phyloP scores from a whole-genome alignment of 768 basidiomycete species.

The Serendipita sp. region DNA sequence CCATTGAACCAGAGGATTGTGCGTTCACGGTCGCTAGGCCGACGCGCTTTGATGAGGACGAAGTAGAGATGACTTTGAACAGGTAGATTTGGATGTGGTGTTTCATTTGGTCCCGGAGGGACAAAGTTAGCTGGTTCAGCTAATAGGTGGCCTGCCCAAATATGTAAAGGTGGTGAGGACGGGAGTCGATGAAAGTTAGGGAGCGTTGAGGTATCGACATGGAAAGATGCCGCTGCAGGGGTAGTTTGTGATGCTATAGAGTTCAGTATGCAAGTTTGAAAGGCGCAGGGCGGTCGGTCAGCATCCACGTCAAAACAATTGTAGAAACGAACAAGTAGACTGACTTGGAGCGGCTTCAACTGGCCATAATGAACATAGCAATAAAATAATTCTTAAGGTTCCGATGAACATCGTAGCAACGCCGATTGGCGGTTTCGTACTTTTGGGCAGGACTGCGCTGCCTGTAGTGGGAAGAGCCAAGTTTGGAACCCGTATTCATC shows the following conservation, averaged over 20 bases:
- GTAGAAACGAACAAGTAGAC: background rate
- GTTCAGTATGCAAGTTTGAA: background rate
- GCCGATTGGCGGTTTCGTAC: background rate
- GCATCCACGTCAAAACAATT: background rate
- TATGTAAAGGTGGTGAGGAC: slow-evolving; percentile 44
- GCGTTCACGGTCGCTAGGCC: slow-evolving; percentile 76
- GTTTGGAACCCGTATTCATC: too few species aligned
- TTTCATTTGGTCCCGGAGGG: slow-evolving; percentile 41
- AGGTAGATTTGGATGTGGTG: slow-evolving; percentile 21
- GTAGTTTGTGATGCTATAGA: background rate
- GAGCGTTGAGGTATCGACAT: slow-evolving; percentile 40
- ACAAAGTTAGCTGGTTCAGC: slow-evolving; percentile 48
- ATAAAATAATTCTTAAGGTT: background rate
- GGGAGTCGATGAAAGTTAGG: slow-evolving; percentile 63
- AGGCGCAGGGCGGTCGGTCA: background rate
- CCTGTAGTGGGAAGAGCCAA: too few species aligned
- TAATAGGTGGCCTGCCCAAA: slow-evolving; percentile 74
- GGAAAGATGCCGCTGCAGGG: slow-evolving; percentile 57
- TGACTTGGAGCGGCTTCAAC: background rate
- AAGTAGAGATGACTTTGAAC: slow-evolving; percentile 53
- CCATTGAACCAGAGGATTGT: slow-evolving; percentile 97
- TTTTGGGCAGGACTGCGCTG: too few species aligned
- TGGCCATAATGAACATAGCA: background rate
- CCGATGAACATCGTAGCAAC: background rate
- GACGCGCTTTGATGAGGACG: slow-evolving; percentile 72